Conservation (phyloP, 108 stramenopile species). For the Fragilaria crotonensis region DNA sequence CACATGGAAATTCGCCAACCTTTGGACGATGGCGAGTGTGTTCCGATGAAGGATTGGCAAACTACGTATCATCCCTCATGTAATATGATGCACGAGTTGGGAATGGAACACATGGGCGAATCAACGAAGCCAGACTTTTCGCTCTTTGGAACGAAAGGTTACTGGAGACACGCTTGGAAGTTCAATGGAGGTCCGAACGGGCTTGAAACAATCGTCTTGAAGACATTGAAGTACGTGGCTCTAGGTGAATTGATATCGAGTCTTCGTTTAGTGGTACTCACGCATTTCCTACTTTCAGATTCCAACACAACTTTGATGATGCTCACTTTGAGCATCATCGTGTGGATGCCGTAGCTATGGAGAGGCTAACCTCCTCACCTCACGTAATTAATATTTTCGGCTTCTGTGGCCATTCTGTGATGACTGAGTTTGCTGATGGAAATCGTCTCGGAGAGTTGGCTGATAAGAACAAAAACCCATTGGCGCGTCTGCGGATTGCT, state of each 20-base stretch:
- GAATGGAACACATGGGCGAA: conserved; percentile 16
- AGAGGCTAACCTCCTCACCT: conserved; percentile 59
- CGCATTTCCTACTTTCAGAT: conserved; percentile 23
- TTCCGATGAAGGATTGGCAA: conserved; percentile 81
- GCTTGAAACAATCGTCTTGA: conserved; percentile 40
- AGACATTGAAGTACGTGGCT: conserved; percentile 53
- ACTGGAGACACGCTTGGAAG: conserved; percentile 69
- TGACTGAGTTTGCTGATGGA: conserved; percentile 70
- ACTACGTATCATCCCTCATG: conserved; percentile 59
- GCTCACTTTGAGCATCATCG: conserved; percentile 76
- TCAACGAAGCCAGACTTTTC: conserved; percentile 14
- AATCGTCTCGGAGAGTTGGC: conserved; percentile 45
- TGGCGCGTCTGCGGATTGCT: conserved; percentile 45
- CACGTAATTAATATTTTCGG: conserved; percentile 71
- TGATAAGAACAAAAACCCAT: conserved; percentile 51
- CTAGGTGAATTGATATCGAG: too few relatives aligned
- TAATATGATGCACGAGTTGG: conserved; percentile 62
- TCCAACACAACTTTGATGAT: conserved; percentile 72
- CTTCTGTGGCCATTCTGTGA: conserved; percentile 63
- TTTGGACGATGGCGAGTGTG: conserved; percentile 45
- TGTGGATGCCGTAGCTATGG: conserved; percentile 72
- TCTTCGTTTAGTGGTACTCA: too few relatives aligned
- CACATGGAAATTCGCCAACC: conserved; percentile 52
- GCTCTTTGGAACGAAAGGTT: conserved; percentile 62
- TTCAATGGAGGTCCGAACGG: conserved; percentile 23